Evolutionary conservation across 2,329 filamentous ascomycete genomes (phyloP).

Genomic region (Ambrosiella beaveri): DNA sequence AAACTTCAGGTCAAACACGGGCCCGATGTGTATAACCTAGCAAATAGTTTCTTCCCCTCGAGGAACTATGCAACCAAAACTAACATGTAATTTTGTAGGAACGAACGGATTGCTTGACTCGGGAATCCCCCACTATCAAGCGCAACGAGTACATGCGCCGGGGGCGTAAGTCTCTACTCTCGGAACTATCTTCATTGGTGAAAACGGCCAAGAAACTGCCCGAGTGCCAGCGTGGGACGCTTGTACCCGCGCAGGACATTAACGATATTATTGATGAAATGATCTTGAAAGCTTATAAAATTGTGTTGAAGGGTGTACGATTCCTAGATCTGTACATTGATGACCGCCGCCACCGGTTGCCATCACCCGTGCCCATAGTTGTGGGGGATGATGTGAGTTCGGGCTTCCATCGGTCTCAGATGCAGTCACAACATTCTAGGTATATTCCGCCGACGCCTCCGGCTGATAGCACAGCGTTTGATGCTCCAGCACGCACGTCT

Average conservation of each 20-base stretch:
- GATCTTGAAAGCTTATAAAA: constrained; percentile 82
- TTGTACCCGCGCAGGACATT: constrained; percentile 28
- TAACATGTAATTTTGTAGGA: constrained; percentile 38
- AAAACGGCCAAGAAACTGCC: constrained; percentile 77
- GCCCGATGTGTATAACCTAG: no score
- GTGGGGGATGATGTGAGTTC: not conserved
- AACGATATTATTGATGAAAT: constrained; percentile 80
- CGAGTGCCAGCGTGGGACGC: constrained; percentile 42
- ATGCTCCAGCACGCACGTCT: constrained; percentile 18
- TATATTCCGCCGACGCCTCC: constrained; percentile 46
- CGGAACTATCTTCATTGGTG: constrained; percentile 76
- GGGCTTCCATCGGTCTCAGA: not conserved
- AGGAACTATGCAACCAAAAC: not conserved
- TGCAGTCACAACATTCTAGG: not conserved
- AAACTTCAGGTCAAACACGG: no score
- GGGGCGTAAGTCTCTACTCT: constrained; percentile 71
- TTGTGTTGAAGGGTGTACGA: constrained; percentile 75
- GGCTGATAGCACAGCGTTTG: constrained; percentile 36
- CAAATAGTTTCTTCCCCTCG: not conserved
- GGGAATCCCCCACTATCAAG: constrained; percentile 60
- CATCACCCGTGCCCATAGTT: not conserved
- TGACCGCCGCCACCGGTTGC: constrained; percentile 23
- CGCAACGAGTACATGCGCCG: constrained; percentile 59
- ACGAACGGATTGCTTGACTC: constrained; percentile 69
- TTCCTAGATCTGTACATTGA: constrained; percentile 78